These are phyloP conservation scores for Paraglomus occultum DNA, from an alignment of 192 early-diverging fungal genomes.

Conservation along the genomic window DNA sequence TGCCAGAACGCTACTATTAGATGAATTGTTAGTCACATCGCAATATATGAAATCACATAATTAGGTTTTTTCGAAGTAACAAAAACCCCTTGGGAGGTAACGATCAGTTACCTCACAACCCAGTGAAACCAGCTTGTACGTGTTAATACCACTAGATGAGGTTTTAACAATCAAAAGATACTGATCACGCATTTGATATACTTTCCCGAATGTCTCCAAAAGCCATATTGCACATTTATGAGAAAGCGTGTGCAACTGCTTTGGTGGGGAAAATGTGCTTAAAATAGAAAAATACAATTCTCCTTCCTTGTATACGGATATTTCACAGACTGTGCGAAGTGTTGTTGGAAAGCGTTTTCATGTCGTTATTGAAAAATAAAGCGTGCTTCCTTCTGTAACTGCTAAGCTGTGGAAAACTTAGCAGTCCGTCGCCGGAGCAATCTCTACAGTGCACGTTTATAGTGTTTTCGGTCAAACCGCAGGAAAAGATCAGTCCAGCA, in stretches of 20 bases:
- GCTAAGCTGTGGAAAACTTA: too few relatives aligned
- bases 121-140: neutral
- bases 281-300: too few relatives aligned
- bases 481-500: conserved; percentile 10
- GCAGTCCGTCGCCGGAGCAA: neutral
- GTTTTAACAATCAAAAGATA: too few relatives aligned
- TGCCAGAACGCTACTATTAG: too few relatives aligned
- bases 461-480: neutral
- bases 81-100: neutral
- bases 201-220: neutral
- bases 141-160: too few relatives aligned
- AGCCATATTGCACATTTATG: neutral
- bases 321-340: neutral
- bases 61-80: conserved; percentile 4
- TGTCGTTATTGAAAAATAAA: conserved; percentile 3
- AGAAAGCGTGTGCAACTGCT: neutral
- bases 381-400: conserved; percentile 1
- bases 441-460: neutral
- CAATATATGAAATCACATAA: too few relatives aligned
- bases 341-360: neutral
- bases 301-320: conserved; percentile 8
- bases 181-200: too few relatives aligned
- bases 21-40: too few relatives aligned
- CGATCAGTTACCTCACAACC: neutral
- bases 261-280: too few relatives aligned